A percentile compares a stretch with the other conserved stretches of the same genome.
phyloP scores from a whole-genome alignment of 495 filamentous ascomycete species.

The Penicillium simplicissimum region DNA sequence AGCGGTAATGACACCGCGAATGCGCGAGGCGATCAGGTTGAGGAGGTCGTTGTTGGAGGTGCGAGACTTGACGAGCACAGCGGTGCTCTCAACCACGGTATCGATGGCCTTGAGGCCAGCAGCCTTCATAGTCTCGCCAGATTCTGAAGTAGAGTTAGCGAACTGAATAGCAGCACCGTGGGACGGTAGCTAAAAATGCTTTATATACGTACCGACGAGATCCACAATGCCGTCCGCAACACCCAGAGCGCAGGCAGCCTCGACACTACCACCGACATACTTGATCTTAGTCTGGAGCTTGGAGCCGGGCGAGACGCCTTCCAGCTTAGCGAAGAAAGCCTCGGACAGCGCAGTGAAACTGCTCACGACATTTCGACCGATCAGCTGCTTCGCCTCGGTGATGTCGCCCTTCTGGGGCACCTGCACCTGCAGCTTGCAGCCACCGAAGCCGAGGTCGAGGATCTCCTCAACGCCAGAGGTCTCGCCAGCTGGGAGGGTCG shows the following conservation, averaged over 20 bases:
- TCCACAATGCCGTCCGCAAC: slow-evolving; percentile 97
- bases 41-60: slow-evolving; percentile 80
- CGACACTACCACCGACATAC: slow-evolving; percentile 91
- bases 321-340: slow-evolving; percentile 78
- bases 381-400: slow-evolving; percentile 66
- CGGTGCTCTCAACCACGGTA: slow-evolving; percentile 83
- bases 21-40: slow-evolving; percentile 76
- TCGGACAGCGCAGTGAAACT: slow-evolving; percentile 85
- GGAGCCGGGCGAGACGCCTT: slow-evolving; percentile 45
- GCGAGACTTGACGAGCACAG: slow-evolving; percentile 89
- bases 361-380: slow-evolving; percentile 93
- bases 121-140: slow-evolving; percentile 96
- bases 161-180: background rate
- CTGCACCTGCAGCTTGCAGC: slow-evolving; percentile 92
- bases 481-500: slow-evolving; percentile 54
- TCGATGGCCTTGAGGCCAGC: slow-evolving; percentile 96
- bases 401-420: slow-evolving; percentile 83
- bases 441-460: slow-evolving; percentile 86
- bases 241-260: slow-evolving; percentile 92
- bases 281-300: slow-evolving; percentile 70
- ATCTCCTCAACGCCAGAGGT: slow-evolving; percentile 76
- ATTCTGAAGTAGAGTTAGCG: slow-evolving; percentile 59
- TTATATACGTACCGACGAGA: slow-evolving; percentile 71
- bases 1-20: slow-evolving; percentile 92
- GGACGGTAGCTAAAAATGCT: background rate